Percentiles rank a stretch among this genome's conserved stretches.
These are phyloP conservation scores for Leucosporidium scottii DNA, from an alignment of 768 basidiomycete species.

Conservation along the genomic window DNA sequence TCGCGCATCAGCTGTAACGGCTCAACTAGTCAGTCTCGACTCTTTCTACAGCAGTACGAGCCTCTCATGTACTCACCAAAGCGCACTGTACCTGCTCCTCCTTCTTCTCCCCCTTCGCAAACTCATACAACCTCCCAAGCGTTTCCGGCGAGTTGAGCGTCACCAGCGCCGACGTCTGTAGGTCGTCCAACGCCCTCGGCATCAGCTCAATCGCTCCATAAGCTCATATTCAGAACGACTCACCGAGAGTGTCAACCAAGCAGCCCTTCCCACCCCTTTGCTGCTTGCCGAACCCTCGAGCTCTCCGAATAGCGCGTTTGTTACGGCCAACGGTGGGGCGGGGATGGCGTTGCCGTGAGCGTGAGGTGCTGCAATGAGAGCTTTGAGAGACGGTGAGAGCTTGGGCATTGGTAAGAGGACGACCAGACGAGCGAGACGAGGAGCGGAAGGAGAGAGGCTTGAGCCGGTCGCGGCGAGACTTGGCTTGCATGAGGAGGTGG, in stretches of 20 bases:
- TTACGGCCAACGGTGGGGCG: conserved; percentile 28
- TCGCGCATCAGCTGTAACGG: conserved; percentile 41
- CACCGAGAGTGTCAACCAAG: conserved; percentile 39
- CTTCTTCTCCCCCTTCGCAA: conserved; percentile 14
- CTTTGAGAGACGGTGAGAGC: conserved; percentile 41
- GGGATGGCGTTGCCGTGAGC: conserved; percentile 36
- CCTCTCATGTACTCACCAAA: conserved; percentile 24
- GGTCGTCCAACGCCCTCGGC: not conserved
- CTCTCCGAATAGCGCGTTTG: conserved; percentile 33
- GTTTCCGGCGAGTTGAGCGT: conserved; percentile 43
- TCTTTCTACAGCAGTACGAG: conserved; percentile 8
- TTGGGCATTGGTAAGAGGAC: not conserved
- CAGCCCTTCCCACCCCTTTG: conserved; percentile 26
- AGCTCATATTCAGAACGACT: not conserved
- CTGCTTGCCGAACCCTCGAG: conserved; percentile 33
- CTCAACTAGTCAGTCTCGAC: not conserved
- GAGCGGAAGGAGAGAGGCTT: not conserved
- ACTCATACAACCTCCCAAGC: conserved; percentile 39
- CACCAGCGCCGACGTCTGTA: conserved; percentile 40
- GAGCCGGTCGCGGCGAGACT: no score
- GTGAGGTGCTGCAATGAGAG: conserved; percentile 38
- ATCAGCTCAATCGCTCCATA: not conserved
- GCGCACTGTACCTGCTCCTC: conserved; percentile 18
- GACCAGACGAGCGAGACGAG: not conserved
- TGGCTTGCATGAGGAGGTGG: no score